Base-by-base conservation (phyloP, 139 green algal species). In the Raphidocelis subcapitata region DNA sequence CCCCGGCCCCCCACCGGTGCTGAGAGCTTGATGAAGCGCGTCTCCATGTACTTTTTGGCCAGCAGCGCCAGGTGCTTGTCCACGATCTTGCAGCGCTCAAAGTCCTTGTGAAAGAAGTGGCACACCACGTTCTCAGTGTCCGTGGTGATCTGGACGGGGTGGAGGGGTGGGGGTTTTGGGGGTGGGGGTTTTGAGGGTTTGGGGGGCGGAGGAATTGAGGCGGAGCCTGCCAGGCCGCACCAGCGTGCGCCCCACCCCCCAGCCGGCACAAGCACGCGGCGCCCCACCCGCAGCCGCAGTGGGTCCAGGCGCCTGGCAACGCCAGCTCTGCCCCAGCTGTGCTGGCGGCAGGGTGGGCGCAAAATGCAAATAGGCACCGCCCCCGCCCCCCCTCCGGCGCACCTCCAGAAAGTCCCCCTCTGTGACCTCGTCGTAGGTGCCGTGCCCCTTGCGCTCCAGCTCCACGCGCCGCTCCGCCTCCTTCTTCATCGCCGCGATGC, bases 71-170 rank as follows among this genome's bases (percentile, higher is more conserved):
- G 59, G 81, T 98, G 94, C 84, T 96, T 94, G 86, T 98, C 90
- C 75, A 98, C 88, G 62, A 98, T 92, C 84, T 96, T 96, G 86
- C 95, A 98, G 16, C 93, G 85, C 75, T 96, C 87, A 88, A 99
- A 99, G 60, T 97, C 92, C n/a, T 79, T 69, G 75, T 98, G 95
- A 79, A 91, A 99, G 67, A 99, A 98, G 78, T 99, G 95, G 44
- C 70, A 83, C 0, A 98, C 88, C 28, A 96, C 89, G 0, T 67
- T 65, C 36, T 90, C 76, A 51, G 90, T 91, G 51, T 92, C 84
- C 15, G 94, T 99, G 1, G 97, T 49, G 8, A 49, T 12, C 41
- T 49, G 41, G 41, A 49, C 41, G 12, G 8, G 41, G 41, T 8
- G 8, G 41, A 49, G 41, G 41, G 41, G 41, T 49, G 41, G 8